These are phyloP conservation scores for Platanthera guangdongensis DNA, from an alignment of 106 monocot species.

Conservation along the genomic window DNA sequence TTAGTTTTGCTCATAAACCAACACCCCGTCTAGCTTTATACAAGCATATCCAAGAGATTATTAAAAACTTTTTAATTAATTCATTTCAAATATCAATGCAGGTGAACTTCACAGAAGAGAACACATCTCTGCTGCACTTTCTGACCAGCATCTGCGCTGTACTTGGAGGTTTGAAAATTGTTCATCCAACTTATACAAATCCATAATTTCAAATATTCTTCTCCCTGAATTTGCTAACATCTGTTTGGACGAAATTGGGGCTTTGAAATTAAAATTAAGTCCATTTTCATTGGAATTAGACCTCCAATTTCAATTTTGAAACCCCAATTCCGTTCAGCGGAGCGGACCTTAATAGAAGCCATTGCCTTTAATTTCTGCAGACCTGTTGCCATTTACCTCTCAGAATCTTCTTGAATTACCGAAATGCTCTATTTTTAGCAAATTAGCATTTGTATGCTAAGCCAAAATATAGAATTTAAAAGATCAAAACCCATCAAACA, in stretches of 20 bases:
- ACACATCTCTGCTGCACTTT: slow-evolving; percentile 78
- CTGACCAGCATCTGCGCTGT: slow-evolving; percentile 86
- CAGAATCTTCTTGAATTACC: no score
- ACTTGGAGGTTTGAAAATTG: slow-evolving; percentile 57
- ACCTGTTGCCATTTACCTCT: not conserved
- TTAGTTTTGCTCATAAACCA: not conserved
- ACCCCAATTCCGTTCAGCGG: not conserved
- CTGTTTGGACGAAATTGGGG: no score
- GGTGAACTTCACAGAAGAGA: slow-evolving; percentile 92
- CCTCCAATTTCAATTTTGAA: no score
- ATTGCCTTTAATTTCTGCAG: not conserved
- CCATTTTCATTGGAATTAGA: no score
- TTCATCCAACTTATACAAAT: not conserved
- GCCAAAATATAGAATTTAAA: no score
- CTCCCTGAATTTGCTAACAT: not conserved
- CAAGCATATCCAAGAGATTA: not conserved
- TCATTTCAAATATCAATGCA: slow-evolving; percentile 8
- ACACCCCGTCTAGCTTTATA: not conserved
- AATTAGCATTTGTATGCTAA: no score
- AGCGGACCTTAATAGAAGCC: not conserved
- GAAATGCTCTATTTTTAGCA: no score
- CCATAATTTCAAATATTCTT: not conserved
- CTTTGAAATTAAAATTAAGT: no score
- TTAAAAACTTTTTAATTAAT: not conserved
- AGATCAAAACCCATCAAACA: not conserved